phyloP scores from a whole-genome alignment of 306 rosid species.

The Acacia melanoxylon region DNA sequence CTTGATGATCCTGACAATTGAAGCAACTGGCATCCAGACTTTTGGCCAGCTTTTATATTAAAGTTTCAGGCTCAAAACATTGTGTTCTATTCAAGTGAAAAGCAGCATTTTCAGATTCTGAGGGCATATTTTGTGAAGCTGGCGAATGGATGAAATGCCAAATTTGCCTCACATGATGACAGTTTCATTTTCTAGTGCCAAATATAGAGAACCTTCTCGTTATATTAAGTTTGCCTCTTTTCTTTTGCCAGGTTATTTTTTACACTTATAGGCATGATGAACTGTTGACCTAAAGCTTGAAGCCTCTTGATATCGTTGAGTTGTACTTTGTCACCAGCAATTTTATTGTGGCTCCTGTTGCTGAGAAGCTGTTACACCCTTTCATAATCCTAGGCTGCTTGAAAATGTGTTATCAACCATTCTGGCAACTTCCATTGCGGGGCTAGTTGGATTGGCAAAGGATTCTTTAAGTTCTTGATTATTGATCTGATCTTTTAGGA shows the following conservation, averaged over 20 bases:
- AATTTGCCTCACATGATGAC: not conserved
- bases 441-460: slow-evolving; percentile 14
- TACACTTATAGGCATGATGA: not conserved
- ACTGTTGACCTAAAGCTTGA: slow-evolving; percentile 3
- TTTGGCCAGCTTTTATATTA: not conserved
- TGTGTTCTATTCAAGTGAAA: not conserved
- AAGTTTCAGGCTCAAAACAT: not conserved
- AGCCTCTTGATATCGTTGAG: slow-evolving; percentile 24
- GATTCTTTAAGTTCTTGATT: slow-evolving; percentile 21
- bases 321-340: slow-evolving; percentile 10
- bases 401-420: slow-evolving; percentile 28
- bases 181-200: not conserved
- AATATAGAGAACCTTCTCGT: not conserved
- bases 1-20: not conserved
- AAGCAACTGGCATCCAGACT: not conserved
- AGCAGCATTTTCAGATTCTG: not conserved
- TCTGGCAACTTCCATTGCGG: slow-evolving; percentile 4
- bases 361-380: slow-evolving; percentile 12
- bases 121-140: not conserved
- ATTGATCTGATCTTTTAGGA: slow-evolving; percentile 35
- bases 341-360: slow-evolving; percentile 28
- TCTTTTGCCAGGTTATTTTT: slow-evolving; percentile 23
- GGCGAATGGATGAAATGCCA: not conserved
- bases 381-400: not conserved
- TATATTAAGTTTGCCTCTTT: not conserved